Conservation (phyloP, 345 rosid genomes). For the Sonneratia alba region DNA sequence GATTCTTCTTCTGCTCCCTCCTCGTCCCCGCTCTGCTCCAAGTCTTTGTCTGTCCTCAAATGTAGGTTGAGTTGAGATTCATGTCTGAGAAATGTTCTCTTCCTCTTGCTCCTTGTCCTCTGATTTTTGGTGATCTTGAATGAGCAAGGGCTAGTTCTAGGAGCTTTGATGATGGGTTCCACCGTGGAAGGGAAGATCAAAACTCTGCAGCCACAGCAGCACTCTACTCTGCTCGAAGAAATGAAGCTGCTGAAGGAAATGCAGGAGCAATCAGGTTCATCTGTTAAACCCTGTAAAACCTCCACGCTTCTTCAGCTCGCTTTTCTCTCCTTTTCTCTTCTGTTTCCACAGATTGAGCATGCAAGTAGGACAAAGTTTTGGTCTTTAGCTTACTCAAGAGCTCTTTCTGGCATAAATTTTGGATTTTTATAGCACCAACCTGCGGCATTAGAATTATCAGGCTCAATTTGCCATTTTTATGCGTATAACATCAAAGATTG, state of each 20-base stretch:
- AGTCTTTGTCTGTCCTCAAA: neutral
- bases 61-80: neutral
- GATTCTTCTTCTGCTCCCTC: constrained; percentile 2
- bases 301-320: neutral
- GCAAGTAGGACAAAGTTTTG: neutral
- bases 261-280: constrained; percentile 82
- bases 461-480: no score
- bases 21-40: neutral
- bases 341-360: neutral
- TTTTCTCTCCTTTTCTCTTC: neutral
- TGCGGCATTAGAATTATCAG: no score
- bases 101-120: neutral
- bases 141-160: constrained; percentile 8
- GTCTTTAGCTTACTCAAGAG: neutral
- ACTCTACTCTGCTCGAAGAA: constrained; percentile 62
- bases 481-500: no score
- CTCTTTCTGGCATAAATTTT: neutral
- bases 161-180: constrained; percentile 29
- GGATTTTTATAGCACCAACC: neutral
- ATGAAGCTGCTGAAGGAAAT: constrained; percentile 86
- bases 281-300: neutral
- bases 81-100: neutral
- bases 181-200: constrained; percentile 58
- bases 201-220: constrained; percentile 18
- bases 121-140: constrained; percentile 8